phyloP scores from a whole-genome alignment of 2,329 filamentous ascomycete species.

The Penicillium sp. region DNA sequence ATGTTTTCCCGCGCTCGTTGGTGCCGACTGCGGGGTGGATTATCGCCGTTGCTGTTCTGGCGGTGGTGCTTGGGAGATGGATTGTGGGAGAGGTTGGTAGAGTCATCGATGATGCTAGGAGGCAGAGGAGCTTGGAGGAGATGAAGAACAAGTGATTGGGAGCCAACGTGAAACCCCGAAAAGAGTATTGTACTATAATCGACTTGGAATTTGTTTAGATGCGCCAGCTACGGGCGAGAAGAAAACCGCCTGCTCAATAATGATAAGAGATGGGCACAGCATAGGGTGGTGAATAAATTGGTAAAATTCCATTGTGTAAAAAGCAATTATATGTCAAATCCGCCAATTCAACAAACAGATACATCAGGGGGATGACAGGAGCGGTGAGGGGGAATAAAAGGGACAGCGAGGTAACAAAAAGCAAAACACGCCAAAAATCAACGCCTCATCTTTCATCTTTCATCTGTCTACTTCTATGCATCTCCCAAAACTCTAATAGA shows the following conservation, averaged over 20 bases:
- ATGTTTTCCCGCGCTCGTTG: slow-evolving; percentile 77
- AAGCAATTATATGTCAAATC: background rate
- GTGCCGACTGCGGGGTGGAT: slow-evolving; percentile 72
- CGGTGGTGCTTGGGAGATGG: slow-evolving; percentile 49
- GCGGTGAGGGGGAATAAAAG: slow-evolving; percentile 3
- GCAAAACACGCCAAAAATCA: background rate
- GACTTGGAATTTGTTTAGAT: background rate
- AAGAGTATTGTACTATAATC: background rate
- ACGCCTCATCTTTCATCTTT: background rate
- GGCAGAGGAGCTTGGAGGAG: slow-evolving; percentile 9
- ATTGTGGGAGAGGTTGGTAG: slow-evolving; percentile 28
- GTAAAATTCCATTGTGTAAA: background rate
- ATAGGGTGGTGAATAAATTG: background rate
- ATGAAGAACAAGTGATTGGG: slow-evolving; percentile 23
- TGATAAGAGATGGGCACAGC: background rate
- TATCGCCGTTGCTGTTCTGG: slow-evolving; percentile 57
- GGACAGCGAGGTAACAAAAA: background rate
- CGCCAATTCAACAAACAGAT: background rate
- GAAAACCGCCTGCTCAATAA: no score
- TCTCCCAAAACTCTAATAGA: slow-evolving; percentile 1
- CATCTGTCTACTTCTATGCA: slow-evolving; percentile 1
- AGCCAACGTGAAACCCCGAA: background rate
- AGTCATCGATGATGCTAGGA: slow-evolving; percentile 23
- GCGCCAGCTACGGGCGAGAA: background rate
- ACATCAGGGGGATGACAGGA: background rate